Evolutionary conservation across 805 yeast genomes (phyloP), one percentile per base, ranked within the genome.

Genomic region (Spencermartinsiella europaea): DNA sequence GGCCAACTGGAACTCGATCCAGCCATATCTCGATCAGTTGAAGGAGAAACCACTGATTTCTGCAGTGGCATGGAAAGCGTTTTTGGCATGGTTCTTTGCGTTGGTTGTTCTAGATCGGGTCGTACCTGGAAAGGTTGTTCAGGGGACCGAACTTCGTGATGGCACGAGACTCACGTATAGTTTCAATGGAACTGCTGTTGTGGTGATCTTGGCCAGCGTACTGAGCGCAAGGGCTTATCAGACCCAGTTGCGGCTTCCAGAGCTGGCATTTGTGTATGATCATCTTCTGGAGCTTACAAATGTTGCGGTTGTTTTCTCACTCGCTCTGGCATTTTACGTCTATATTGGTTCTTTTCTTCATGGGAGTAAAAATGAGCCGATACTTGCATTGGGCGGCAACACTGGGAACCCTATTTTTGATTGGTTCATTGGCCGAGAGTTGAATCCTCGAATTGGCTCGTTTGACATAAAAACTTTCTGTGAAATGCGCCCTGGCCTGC

Each of bases 341-440:
- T 90, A 87, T 63, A 44, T 80, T 1, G 62, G 65, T 34, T 85
- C 96, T 3, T 91, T 81, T 60, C 53, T 83, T 4, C 55, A 54
- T 20, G 17, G 15, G 4, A 86, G 89, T 12, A 77, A 81, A 0
- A 70, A 69, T 8, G 93, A 86, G 58, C 72, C 85, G 53, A 79
- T 93, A 34, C 71, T 93, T 44, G 90, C 97, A 0, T 64, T 76
- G 34, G 93, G 93, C 38, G 99, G 99, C 2, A 91, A 91, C 67
- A 74, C 95, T 0, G 85, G 87, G 0, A 80, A 77, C 54, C 55
- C 66, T 0, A 56, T 91, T 7, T 91, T 85, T 62, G 96, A 93
- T 52, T 90, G 96, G 97, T 93, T 89, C 61, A 89, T 93, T 62
- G 99, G 99, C 25, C 80, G 99, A 50, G 98, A 91, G 67, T 72